phyloP scores from a whole-genome alignment of 768 basidiomycete genomes.

The Cubamyces lactineus region DNA sequence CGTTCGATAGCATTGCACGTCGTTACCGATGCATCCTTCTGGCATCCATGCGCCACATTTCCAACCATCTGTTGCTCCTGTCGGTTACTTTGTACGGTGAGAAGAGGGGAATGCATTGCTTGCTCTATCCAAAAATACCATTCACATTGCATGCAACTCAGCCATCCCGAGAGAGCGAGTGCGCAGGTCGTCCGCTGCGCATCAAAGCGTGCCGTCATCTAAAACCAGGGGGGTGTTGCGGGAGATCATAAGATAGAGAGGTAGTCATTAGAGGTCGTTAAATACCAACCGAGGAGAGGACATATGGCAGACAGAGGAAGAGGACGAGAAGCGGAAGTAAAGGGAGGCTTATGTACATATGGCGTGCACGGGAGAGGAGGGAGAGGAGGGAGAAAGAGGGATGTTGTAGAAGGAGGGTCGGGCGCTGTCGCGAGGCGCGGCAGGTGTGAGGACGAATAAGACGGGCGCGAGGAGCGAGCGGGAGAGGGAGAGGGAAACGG shows the following conservation, averaged over 20 bases:
- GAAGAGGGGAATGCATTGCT: neutral
- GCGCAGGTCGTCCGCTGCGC: neutral
- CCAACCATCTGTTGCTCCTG: too few relatives aligned
- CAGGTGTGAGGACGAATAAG: constrained; percentile 18
- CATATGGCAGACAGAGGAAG: constrained; percentile 2
- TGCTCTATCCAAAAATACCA: neutral
- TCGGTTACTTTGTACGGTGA: neutral
- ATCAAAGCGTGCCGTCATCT: neutral
- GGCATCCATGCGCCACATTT: too few relatives aligned
- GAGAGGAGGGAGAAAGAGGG: neutral
- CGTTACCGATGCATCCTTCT: too few relatives aligned
- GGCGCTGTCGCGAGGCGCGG: constrained; percentile 18
- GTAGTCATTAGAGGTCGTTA: constrained; percentile 27
- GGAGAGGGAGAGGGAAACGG: neutral
- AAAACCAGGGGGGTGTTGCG: neutral
- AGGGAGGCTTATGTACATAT: constrained; percentile 14
- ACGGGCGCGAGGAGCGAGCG: neutral
- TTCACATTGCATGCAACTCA: neutral
- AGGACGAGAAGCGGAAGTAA: neutral
- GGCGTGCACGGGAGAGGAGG: constrained; percentile 5
- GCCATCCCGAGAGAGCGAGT: neutral
- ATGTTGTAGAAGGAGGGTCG: constrained; percentile 21
- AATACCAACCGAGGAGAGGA: constrained; percentile 24
- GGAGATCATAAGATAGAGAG: constrained; percentile 23
- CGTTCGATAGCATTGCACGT: neutral